Conservation (phyloP, 345 rosid genomes). For the Raphanus sativus region DNA sequence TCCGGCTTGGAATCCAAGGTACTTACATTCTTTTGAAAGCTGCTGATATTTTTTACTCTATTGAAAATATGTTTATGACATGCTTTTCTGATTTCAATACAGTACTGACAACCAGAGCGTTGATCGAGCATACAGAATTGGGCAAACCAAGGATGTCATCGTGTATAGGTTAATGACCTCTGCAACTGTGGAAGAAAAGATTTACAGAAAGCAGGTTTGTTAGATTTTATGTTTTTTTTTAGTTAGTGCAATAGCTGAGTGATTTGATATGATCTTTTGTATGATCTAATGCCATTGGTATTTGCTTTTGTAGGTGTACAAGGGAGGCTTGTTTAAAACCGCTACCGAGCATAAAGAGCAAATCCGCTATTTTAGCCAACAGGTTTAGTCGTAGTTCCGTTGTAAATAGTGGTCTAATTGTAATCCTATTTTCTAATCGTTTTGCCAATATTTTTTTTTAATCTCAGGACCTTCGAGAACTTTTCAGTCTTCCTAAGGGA, state of each 20-base stretch:
- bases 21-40: neutral
- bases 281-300: neutral
- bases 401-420: conserved; percentile 7
- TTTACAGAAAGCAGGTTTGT: conserved; percentile 88
- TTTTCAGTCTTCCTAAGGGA: conserved; percentile 81
- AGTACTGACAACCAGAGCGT: conserved; percentile 98
- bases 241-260: neutral
- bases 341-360: conserved; percentile 98
- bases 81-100: conserved; percentile 27
- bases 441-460: neutral
- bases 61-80: neutral
- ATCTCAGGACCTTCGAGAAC: conserved; percentile 83
- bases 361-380: conserved; percentile 89
- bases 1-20: conserved; percentile 9
- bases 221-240: neutral
- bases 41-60: neutral
- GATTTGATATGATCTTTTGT: conserved; percentile 14
- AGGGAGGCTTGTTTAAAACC: conserved; percentile 92
- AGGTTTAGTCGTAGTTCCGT: conserved; percentile 44
- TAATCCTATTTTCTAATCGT: neutral
- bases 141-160: conserved; percentile 87
- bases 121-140: conserved; percentile 98
- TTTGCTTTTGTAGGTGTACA: conserved; percentile 57
- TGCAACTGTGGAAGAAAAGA: conserved; percentile 98
- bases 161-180: conserved; percentile 95